Evolutionary conservation across 2,329 filamentous ascomycete species (phyloP).

Genomic region (Aspergillus sp.): DNA sequence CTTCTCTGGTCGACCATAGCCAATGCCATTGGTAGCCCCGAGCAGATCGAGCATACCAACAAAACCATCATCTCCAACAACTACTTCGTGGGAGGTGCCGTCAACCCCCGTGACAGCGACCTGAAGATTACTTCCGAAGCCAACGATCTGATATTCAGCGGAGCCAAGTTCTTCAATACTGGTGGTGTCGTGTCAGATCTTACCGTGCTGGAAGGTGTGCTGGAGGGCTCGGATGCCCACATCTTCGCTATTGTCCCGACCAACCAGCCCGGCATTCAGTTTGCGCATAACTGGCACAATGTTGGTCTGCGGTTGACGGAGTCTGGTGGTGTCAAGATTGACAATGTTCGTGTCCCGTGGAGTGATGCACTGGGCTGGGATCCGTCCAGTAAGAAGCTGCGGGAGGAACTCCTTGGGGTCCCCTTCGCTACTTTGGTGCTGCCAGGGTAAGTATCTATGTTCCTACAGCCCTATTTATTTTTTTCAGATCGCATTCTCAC

Average conservation of each 20-base stretch:
- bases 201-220: constrained; percentile 56
- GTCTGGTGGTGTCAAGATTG: constrained; percentile 54
- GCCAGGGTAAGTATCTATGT: constrained; percentile 40
- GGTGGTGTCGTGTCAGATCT: constrained; percentile 59
- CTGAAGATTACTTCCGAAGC: constrained; percentile 48
- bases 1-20: constrained; percentile 56
- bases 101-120: constrained; percentile 58
- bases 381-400: constrained; percentile 41
- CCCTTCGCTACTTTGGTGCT: constrained; percentile 52
- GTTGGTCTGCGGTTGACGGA: constrained; percentile 56
- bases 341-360: constrained; percentile 52
- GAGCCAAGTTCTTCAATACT: constrained; percentile 60
- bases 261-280: constrained; percentile 48
- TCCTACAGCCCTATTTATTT: not conserved
- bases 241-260: constrained; percentile 57
- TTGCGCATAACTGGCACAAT: constrained; percentile 55
- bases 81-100: constrained; percentile 58
- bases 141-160: constrained; percentile 47
- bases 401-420: constrained; percentile 44
- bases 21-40: constrained; percentile 51
- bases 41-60: constrained; percentile 51
- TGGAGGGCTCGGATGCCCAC: constrained; percentile 51
- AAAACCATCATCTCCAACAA: constrained; percentile 55
- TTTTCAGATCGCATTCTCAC: not conserved
- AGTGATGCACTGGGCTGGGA: constrained; percentile 56